Percentiles rank a stretch among this genome's conserved stretches.
These are phyloP conservation scores for Spiraea crenata DNA, from an alignment of 331 rosid genomes.

Conservation along the genomic window DNA sequence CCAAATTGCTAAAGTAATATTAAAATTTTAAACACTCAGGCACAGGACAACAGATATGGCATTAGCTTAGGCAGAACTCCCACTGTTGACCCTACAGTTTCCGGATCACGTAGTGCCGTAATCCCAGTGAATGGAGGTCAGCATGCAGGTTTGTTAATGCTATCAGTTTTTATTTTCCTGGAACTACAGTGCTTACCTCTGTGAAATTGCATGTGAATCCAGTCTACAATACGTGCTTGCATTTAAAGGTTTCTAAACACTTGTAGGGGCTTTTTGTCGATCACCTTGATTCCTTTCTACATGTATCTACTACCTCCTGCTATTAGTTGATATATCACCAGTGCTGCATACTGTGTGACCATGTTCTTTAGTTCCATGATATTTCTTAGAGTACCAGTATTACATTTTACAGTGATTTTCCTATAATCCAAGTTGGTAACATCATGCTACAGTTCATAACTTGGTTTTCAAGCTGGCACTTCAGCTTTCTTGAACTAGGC, in stretches of 20 bases:
- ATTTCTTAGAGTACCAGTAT: neutral
- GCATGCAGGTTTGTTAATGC: constrained; percentile 39
- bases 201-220: neutral
- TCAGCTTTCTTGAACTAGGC: neutral
- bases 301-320: constrained; percentile 4
- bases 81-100: constrained; percentile 17
- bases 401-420: neutral
- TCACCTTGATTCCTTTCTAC: neutral
- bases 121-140: constrained; percentile 18
- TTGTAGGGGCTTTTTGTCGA: neutral
- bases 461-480: neutral
- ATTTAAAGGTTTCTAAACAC: neutral
- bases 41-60: constrained; percentile 35
- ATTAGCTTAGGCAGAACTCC: constrained; percentile 20
- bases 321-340: neutral
- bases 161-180: neutral
- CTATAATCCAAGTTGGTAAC: neutral
- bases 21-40: constrained; percentile 11
- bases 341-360: neutral
- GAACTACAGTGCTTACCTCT: neutral
- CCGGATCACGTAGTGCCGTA: constrained; percentile 11
- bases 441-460: neutral
- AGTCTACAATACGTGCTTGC: neutral
- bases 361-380: neutral
- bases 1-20: constrained; percentile 10